Conservation (phyloP, 2,329 filamentous ascomycete genomes). For the Setomelanomma holmii region DNA sequence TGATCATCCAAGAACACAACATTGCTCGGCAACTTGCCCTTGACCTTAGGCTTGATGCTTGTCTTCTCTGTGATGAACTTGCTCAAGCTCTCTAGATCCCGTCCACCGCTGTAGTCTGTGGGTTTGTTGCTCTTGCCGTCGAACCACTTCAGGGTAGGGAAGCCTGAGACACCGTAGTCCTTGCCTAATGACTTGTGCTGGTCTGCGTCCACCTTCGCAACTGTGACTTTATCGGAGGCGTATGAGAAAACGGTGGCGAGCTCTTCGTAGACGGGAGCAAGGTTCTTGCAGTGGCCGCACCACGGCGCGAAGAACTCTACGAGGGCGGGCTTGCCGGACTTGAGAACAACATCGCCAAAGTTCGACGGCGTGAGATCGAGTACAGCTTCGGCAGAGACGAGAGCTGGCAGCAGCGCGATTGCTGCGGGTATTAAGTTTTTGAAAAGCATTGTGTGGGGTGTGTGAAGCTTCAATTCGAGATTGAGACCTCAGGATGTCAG, state of each 20-base stretch:
- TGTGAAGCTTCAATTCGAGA: slow-evolving; percentile 24
- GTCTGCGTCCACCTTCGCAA: slow-evolving; percentile 97
- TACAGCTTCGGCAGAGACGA: slow-evolving; percentile 76
- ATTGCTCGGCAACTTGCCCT: slow-evolving; percentile 73
- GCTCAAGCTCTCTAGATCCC: slow-evolving; percentile 84
- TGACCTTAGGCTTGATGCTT: slow-evolving; percentile 78
- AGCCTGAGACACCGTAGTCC: slow-evolving; percentile 88
- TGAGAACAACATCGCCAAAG: slow-evolving; percentile 88
- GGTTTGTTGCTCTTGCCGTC: slow-evolving; percentile 91
- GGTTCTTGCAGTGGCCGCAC: slow-evolving; percentile 99
- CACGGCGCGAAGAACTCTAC: slow-evolving; percentile 99
- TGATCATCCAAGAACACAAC: slow-evolving; percentile 82
- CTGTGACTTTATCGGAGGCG: slow-evolving; percentile 77
- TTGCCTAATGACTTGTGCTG: slow-evolving; percentile 83
- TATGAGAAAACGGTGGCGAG: slow-evolving; percentile 77
- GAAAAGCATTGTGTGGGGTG: slow-evolving; percentile 39
- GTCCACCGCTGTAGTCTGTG: slow-evolving; percentile 82
- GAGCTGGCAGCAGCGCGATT: slow-evolving; percentile 41
- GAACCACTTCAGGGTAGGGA: slow-evolving; percentile 97
- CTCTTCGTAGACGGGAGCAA: slow-evolving; percentile 94
- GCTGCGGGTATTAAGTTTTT: slow-evolving; percentile 40
- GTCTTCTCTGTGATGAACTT: slow-evolving; percentile 88
- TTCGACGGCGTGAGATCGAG: slow-evolving; percentile 88
- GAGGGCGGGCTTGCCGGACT: slow-evolving; percentile 92
- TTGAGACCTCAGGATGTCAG: slow-evolving; percentile 24